Evolutionary conservation across 2,329 filamentous ascomycete species (phyloP).

Genomic region (Sclerotinia nivalis): DNA sequence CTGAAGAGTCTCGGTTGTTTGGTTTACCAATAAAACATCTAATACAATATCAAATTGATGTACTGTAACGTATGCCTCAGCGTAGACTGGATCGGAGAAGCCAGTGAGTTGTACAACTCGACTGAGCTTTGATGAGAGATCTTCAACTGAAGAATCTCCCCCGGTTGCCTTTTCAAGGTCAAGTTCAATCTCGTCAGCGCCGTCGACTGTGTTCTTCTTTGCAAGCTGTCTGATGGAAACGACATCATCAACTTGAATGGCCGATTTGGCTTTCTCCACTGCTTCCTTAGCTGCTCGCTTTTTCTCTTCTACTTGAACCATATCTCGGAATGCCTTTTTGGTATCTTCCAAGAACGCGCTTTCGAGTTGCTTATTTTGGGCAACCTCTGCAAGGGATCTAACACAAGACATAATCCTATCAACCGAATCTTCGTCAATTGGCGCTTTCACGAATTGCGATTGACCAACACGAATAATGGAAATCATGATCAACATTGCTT

Average conservation of each 20-base stretch:
- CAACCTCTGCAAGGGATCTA: conserved; percentile 86
- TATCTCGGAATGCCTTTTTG: conserved; percentile 89
- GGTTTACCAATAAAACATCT: conserved; percentile 94
- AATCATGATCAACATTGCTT: conserved; percentile 99
- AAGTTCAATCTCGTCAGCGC: conserved; percentile 79
- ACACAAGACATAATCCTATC: conserved; percentile 98
- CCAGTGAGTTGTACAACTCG: conserved; percentile 95
- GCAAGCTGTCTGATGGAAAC: conserved; percentile 89
- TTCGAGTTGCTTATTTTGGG: conserved; percentile 85
- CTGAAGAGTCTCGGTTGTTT: conserved; percentile 93
- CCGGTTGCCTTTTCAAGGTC: conserved; percentile 94
- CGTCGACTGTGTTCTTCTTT: conserved; percentile 84
- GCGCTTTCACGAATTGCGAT: conserved; percentile 97
- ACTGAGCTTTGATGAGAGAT: conserved; percentile 90
- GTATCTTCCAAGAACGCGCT: conserved; percentile 93
- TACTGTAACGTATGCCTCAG: conserved; percentile 98
- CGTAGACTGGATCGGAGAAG: conserved; percentile 97
- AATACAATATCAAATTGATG: conserved; percentile 98
- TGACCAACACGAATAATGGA: conserved; percentile 97
- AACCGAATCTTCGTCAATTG: conserved; percentile 97
- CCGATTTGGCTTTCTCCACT: conserved; percentile 86
- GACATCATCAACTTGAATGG: conserved; percentile 93
- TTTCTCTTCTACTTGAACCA: conserved; percentile 97
- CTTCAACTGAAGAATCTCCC: conserved; percentile 80
- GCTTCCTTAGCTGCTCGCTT: conserved; percentile 96